Evolutionary conservation across 768 basidiomycete genomes (phyloP).

Genomic region (Tylopilus cervinicoccineus): DNA sequence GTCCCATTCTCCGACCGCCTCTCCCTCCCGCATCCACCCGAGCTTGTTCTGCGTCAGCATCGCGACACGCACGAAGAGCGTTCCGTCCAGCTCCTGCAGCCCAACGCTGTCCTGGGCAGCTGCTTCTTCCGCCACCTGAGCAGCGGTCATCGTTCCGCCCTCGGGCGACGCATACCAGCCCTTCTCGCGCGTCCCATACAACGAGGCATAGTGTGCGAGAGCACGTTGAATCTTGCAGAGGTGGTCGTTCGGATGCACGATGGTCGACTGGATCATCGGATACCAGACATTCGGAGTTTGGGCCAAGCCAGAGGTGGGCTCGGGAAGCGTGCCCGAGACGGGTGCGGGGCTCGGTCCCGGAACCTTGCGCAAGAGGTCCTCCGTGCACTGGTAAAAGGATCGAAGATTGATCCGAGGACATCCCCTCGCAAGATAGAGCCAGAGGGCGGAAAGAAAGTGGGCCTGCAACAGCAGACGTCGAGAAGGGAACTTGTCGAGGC

Average conservation of each 20-base stretch:
- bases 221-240: constrained; percentile 45
- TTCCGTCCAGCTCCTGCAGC: constrained; percentile 45
- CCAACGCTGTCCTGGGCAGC: constrained; percentile 26
- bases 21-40: constrained; percentile 41
- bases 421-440: constrained; percentile 32
- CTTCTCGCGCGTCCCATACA: constrained; percentile 39
- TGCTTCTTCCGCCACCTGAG: constrained; percentile 18
- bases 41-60: constrained; percentile 43
- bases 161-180: constrained; percentile 22
- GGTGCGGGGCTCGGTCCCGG: constrained; percentile 23
- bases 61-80: constrained; percentile 58
- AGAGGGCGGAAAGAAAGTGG: constrained; percentile 26
- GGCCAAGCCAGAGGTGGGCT: constrained; percentile 32
- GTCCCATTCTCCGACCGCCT: constrained; percentile 22
- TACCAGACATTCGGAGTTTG: constrained; percentile 54
- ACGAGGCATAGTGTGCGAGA: constrained; percentile 39
- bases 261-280: constrained; percentile 46
- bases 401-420: constrained; percentile 30
- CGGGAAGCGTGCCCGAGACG: constrained; percentile 23
- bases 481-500: constrained; percentile 28
- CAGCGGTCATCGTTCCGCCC: constrained; percentile 14
- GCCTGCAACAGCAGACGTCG: constrained; percentile 26
- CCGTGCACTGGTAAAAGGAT: constrained; percentile 29
- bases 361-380: constrained; percentile 33
- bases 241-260: constrained; percentile 59